Evolutionary conservation across 352 stramenopile species (phyloP).

Genomic region (Phytophthora capsici): DNA sequence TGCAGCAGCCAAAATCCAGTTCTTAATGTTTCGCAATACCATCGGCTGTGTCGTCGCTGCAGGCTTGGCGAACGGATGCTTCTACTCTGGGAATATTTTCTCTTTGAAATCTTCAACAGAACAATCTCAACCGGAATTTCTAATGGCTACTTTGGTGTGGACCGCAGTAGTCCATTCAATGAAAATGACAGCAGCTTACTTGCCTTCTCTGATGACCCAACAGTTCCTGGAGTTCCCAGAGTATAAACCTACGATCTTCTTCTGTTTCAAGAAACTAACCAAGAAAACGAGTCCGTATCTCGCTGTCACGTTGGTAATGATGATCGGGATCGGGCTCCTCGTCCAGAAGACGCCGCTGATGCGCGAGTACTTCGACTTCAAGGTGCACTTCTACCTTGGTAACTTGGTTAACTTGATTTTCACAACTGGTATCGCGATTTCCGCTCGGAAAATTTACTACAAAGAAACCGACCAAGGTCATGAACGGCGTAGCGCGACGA

Average conservation of each 20-base stretch:
- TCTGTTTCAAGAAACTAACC: slow-evolving; percentile 18
- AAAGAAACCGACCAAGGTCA: slow-evolving; percentile 22
- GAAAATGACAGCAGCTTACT: slow-evolving; percentile 21
- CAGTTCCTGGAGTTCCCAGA: slow-evolving; percentile 19
- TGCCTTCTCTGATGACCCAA: slow-evolving; percentile 20
- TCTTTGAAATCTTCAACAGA: slow-evolving; percentile 23
- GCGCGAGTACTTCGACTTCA: slow-evolving; percentile 23
- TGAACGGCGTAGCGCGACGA: not conserved
- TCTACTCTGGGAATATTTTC: slow-evolving; percentile 28
- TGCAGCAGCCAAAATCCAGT: slow-evolving; percentile 23
- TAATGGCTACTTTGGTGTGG: slow-evolving; percentile 30
- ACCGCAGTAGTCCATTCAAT: slow-evolving; percentile 3
- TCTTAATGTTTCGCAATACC: slow-evolving; percentile 26
- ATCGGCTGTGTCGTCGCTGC: slow-evolving; percentile 16
- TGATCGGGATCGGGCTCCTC: slow-evolving; percentile 20
- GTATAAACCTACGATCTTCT: slow-evolving; percentile 12
- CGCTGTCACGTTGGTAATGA: slow-evolving; percentile 1
- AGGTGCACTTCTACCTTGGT: slow-evolving; percentile 40
- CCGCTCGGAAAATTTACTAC: slow-evolving; percentile 19
- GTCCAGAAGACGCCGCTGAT: slow-evolving; percentile 23
- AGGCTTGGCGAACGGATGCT: slow-evolving; percentile 20
- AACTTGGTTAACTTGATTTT: slow-evolving; percentile 18
- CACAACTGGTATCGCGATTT: slow-evolving; percentile 10
- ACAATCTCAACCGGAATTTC: slow-evolving; percentile 23
- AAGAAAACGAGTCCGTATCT: slow-evolving; percentile 9